Evolutionary conservation across 352 stramenopile genomes (phyloP).

Genomic region (Phytophthora chlamydospora): DNA sequence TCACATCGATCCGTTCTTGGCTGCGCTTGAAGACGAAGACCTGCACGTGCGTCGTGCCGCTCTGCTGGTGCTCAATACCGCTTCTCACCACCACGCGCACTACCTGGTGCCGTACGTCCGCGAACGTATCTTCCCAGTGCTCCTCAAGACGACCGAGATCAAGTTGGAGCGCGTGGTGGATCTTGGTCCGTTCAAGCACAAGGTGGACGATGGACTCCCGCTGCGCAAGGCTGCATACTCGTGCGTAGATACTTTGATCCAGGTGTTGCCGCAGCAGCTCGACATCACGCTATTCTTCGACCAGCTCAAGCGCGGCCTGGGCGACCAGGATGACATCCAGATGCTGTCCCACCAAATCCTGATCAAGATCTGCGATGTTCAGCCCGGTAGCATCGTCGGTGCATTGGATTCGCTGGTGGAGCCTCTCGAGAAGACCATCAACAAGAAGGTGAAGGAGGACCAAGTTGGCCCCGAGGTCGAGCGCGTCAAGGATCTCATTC

Average conservation of each 20-base stretch:
- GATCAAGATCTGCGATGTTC: constrained; percentile 91
- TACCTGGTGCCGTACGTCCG: constrained; percentile 79
- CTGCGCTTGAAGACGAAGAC: constrained; percentile 95
- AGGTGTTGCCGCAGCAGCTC: constrained; percentile 92
- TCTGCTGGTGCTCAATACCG: constrained; percentile 96
- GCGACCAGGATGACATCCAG: constrained; percentile 96
- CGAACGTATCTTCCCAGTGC: constrained; percentile 89
- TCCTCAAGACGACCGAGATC: constrained; percentile 92
- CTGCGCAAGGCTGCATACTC: constrained; percentile 93
- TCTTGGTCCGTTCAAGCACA: constrained; percentile 99
- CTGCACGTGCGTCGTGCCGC: constrained; percentile 94
- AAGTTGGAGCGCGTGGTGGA: constrained; percentile 97
- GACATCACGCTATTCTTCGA: constrained; percentile 94
- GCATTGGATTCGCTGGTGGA: constrained; percentile 92
- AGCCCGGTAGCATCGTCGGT: constrained; percentile 82
- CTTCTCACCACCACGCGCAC: constrained; percentile 94
- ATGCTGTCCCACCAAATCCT: constrained; percentile 97
- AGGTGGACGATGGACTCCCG: constrained; percentile 91
- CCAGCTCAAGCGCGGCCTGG: constrained; percentile 91
- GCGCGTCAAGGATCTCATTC: constrained; percentile 96
- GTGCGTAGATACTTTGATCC: constrained; percentile 96
- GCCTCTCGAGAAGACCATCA: constrained; percentile 94
- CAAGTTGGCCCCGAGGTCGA: constrained; percentile 97
- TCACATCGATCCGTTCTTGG: constrained; percentile 91
- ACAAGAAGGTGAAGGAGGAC: constrained; percentile 96